Evolutionary conservation across 371 early-diverging fungal genomes (phyloP).

Genomic region (Chytridiales sp.): DNA sequence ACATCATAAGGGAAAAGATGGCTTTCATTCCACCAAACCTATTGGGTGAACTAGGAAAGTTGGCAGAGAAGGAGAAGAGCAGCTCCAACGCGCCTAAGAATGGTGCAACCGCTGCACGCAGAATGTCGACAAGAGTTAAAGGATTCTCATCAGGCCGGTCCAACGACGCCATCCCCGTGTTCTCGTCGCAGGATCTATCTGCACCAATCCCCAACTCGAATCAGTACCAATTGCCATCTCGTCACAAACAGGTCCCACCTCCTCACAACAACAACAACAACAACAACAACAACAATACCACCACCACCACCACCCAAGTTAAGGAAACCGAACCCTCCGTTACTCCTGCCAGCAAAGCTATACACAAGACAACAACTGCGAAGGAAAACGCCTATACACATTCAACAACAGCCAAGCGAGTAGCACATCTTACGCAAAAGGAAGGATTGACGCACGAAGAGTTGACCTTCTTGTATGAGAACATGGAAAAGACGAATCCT

Average conservation of each 20-base stretch:
- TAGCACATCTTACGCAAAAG: constrained; percentile 20
- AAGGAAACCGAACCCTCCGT: too few species aligned
- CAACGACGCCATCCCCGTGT: neutral
- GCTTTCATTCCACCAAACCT: constrained; percentile 31
- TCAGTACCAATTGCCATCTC: neutral
- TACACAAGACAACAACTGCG: constrained; percentile 7
- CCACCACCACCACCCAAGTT: neutral
- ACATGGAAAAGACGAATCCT: neutral
- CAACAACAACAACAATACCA: constrained; percentile 15
- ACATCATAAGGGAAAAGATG: too few species aligned
- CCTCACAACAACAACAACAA: neutral
- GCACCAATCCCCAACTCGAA: neutral
- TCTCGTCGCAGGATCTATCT: neutral
- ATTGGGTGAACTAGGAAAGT: constrained; percentile 31
- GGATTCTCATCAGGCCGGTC: constrained; percentile 5
- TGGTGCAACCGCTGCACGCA: constrained; percentile 8
- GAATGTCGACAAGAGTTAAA: constrained; percentile 20
- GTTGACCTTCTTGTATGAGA: constrained; percentile 38
- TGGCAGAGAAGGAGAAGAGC: constrained; percentile 20
- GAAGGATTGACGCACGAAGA: constrained; percentile 14
- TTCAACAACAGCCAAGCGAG: constrained; percentile 21
- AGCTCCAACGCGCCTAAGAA: constrained; percentile 9
- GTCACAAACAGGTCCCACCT: neutral
- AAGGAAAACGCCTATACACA: constrained; percentile 23
- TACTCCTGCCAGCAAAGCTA: too few species aligned